Evolutionary conservation across 1,139 yeast species (phyloP).

Genomic region (Ogataea hybrid): DNA sequence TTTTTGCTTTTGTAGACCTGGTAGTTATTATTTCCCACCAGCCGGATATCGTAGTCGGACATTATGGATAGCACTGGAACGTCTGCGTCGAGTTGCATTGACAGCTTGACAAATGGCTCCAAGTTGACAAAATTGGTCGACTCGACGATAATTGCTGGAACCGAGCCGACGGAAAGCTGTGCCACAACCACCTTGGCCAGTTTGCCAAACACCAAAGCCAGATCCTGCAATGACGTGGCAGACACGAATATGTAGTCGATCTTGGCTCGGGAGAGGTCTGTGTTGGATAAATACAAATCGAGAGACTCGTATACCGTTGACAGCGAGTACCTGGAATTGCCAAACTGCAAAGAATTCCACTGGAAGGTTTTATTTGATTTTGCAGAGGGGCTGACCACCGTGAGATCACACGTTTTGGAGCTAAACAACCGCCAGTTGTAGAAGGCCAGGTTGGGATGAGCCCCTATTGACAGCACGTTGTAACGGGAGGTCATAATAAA

Average conservation of each 20-base stretch:
- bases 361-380: slow-evolving; percentile 21
- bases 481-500: slow-evolving; percentile 19
- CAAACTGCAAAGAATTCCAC: slow-evolving; percentile 32
- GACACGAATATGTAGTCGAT: slow-evolving; percentile 50
- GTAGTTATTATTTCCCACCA: slow-evolving; percentile 33
- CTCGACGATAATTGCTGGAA: slow-evolving; percentile 57
- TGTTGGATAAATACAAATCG: slow-evolving; percentile 16
- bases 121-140: slow-evolving; percentile 69
- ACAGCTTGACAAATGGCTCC: slow-evolving; percentile 58
- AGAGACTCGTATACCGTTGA: slow-evolving; percentile 20
- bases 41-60: slow-evolving; percentile 62
- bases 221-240: slow-evolving; percentile 46
- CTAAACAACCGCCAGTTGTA: slow-evolving; percentile 49
- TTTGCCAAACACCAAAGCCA: slow-evolving; percentile 39
- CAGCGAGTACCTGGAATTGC: slow-evolving; percentile 29
- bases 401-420: slow-evolving; percentile 39
- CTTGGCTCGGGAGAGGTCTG: slow-evolving; percentile 6
- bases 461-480: slow-evolving; percentile 37
- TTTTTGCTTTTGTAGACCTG: slow-evolving; percentile 34
- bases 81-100: slow-evolving; percentile 37
- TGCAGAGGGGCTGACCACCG: slow-evolving; percentile 33
- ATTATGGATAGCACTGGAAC: slow-evolving; percentile 54
- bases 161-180: slow-evolving; percentile 28
- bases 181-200: slow-evolving; percentile 34
- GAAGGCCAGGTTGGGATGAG: slow-evolving; percentile 48